Base-by-base conservation (phyloP, 108 stramenopile genomes). In the Discostella stelligeroides region DNA sequence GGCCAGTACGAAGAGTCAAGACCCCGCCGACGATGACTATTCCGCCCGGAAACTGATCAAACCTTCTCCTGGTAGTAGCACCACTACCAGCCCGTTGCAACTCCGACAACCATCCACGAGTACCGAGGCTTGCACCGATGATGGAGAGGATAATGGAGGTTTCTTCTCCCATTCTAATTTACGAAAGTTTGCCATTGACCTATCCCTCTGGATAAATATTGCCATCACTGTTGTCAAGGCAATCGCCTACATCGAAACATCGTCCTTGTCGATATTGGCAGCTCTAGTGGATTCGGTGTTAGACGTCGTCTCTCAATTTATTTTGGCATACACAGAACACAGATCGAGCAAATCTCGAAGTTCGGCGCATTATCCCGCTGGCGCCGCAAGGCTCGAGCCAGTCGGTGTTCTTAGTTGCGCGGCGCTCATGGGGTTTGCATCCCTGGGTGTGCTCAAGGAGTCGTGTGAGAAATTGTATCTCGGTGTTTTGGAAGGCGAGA, bases 391-490 rank as follows among this genome's bases (percentile, higher is more conserved):
- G 63, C 67, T 98, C 47, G 97, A 98, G 82, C 94, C 97, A 11
- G 74, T 98, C 34, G 95, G 96, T 8, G 95, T 96, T 23, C 78
- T 98, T 55, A 92, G 92, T 8, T 96, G 95, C 68, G 95, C 97
- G 18, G 90, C 95, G 8, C 54, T 98, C 9, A 98, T 98, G 97
- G 95, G 94, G 11, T 93, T 96, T 82, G 97, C 94, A 15, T 84
- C 82, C 42, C 90, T 96, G 56, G 92, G 95, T 61, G 85, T 98
- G 7, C 63, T 98, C 37, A 92, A 92, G 67, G 91, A 93, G 69
- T 59, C 84, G 7, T 74, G 84, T 34, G 59, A 76, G 34, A 72
- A 59, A 20, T 60, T 76, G 21, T 68, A 76, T 34, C 64, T 68
- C 20, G 72, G 76, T n/a, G 25, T 58, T 40, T 39, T 76, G 43